phyloP scores from a whole-genome alignment of 1,284 basidiomycete species.

The Afroboletus lepidellus region DNA sequence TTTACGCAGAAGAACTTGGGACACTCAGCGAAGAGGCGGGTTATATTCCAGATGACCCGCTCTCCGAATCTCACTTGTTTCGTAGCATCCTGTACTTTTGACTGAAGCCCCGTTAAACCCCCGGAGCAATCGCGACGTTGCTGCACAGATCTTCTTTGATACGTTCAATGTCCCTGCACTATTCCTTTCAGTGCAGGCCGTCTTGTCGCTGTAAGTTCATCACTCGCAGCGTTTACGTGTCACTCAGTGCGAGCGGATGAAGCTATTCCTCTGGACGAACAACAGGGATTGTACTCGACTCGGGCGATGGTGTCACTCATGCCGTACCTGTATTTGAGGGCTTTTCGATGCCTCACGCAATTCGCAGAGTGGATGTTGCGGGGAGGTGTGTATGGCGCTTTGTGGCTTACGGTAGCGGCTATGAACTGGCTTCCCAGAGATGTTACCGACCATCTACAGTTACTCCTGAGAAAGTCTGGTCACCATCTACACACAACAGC shows the following conservation, averaged over 20 bases:
- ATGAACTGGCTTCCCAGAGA: conserved; percentile 55
- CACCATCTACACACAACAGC: conserved; percentile 96
- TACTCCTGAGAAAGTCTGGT: conserved; percentile 91
- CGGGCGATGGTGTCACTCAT: conserved; percentile 98
- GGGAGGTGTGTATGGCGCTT: conserved; percentile 62
- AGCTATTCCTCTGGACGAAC: conserved; percentile 99
- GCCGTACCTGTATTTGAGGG: conserved; percentile 99
- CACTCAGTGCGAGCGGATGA: conserved; percentile 18
- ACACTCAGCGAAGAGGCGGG: conserved; percentile 93
- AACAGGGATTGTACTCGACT: conserved; percentile 97
- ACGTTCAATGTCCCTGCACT: conserved; percentile 99
- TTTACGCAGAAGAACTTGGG: conserved; percentile 92
- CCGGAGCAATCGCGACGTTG: conserved; percentile 89
- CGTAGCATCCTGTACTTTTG: conserved; percentile 90
- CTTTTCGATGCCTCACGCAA: conserved; percentile 98
- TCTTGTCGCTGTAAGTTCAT: conserved; percentile 81
- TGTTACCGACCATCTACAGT: conserved; percentile 94
- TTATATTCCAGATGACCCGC: conserved; percentile 3
- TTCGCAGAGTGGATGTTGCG: conserved; percentile 93
- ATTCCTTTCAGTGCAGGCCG: conserved; percentile 96
- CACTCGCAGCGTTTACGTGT: background rate
- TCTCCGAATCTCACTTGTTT: conserved; percentile 15
- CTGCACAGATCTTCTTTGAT: conserved; percentile 98
- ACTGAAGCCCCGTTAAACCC: conserved; percentile 97
- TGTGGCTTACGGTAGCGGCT: conserved; percentile 8